Base-by-base conservation (phyloP, 306 rosid species). In the Macrotyloma uniflorum region DNA sequence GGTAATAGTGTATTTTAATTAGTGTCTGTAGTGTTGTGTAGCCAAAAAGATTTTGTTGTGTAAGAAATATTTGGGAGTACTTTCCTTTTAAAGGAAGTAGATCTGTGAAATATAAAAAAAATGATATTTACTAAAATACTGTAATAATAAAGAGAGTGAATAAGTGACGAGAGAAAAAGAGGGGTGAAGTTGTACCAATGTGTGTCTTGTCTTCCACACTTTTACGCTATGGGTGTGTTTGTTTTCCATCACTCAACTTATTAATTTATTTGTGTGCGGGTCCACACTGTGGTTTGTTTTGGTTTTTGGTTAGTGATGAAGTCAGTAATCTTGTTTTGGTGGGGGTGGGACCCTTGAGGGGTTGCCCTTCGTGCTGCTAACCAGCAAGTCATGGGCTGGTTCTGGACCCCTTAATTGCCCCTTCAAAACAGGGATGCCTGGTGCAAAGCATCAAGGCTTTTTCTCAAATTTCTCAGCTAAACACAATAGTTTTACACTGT, bases 41-140 rank as follows among this genome's bases (percentile, higher is more conserved):
- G 20, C 14, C 38, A 3, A 49, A 42, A 23, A 3, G 24, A 36
- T 12, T 28, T 0, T 7, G 38, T 15, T 40, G 35, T 24, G 42
- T 26, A 23, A 51, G 22, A 22, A 68, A 18, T 74, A 42, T 61
- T 6, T 68, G 36, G 40, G 18, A 66, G 19, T 22, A 23, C 83
- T 85, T 85, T 73, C 89, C 90, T 75, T 91, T 83, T 82, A 85
- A 85, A 87, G 89, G 78, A 88, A 87, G 86, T 36, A 54, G 72
- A 53, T 72, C 59, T 16, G 57, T 49, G 32, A 14, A 11, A 26
- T 20, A 28, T 8, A 19, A 58, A 74, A 50, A 67, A 36, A 5
- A 49, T n/a, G 9, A 38, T 13, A 58, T 15, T 54, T 53, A 19
- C 18, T 54, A 53, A 45, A 35, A 46, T 18, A 58, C 33, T 70